phyloP scores from a whole-genome alignment of 495 filamentous ascomycete species.

The Xanthoparmelia taractica region DNA sequence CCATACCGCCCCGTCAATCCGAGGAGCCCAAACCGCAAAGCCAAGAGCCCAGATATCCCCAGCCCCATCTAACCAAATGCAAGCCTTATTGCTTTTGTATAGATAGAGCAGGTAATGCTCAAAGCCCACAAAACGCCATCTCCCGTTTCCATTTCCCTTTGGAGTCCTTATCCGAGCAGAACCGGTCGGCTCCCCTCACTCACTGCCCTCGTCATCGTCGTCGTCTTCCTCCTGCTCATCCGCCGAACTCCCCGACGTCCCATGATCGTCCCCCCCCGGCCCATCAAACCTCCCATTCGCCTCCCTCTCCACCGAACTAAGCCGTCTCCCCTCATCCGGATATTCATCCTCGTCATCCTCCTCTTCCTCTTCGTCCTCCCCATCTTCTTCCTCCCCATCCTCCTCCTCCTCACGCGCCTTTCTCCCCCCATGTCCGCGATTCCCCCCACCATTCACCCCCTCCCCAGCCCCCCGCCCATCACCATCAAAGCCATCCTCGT shows the following conservation, averaged over 20 bases:
- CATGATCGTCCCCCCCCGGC: slow-evolving; percentile 44
- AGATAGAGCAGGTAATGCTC: not conserved
- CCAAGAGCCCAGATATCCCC: not conserved
- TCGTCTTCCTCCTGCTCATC: too few relatives aligned
- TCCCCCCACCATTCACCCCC: not conserved
- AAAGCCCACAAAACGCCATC: not conserved
- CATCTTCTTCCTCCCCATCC: slow-evolving; percentile 29
- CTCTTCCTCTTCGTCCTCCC: slow-evolving; percentile 34
- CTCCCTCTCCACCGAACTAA: slow-evolving; percentile 17
- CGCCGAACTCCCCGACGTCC: slow-evolving; percentile 39
- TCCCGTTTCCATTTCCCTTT: not conserved
- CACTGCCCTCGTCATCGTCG: slow-evolving; percentile 20
- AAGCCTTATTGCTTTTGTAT: too few relatives aligned
- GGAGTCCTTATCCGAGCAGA: not conserved
- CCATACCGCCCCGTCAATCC: not conserved
- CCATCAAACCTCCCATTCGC: slow-evolving; percentile 10
- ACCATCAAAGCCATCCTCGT: slow-evolving; percentile 6
- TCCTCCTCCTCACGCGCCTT: slow-evolving; percentile 14
- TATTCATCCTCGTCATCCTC: slow-evolving; percentile 41
- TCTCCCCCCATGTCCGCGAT: not conserved
- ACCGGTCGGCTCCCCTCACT: slow-evolving; percentile 12
- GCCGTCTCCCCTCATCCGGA: slow-evolving; percentile 48
- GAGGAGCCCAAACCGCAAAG: not conserved
- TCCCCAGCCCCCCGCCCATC: not conserved
- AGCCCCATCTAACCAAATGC: not conserved